These are phyloP conservation scores for Vaccinium vitisidaea DNA, from an alignment of 148 eudicot species.

Conservation along the genomic window DNA sequence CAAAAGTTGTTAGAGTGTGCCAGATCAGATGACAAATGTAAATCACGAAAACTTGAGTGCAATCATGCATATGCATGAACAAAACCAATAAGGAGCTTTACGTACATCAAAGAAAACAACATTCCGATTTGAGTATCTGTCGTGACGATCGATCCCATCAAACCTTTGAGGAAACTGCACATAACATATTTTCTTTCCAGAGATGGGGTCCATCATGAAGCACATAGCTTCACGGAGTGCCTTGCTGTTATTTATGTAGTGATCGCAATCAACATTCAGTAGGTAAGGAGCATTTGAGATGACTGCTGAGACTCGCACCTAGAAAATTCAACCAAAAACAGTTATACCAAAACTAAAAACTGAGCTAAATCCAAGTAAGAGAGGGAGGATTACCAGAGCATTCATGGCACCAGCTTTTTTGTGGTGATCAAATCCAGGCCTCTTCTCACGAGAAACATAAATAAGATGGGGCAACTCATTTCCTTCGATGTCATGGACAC, in stretches of 20 bases:
- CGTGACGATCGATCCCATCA: conserved; percentile 76
- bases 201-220: conserved; percentile 75
- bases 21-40: background rate
- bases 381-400: conserved; percentile 59
- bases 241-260: conserved; percentile 72
- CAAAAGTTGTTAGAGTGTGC: background rate
- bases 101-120: conserved; percentile 82
- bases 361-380: background rate
- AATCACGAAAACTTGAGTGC: background rate
- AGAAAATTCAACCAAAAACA: conserved; percentile 7
- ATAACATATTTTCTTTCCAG: conserved; percentile 73
- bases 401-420: conserved; percentile 98
- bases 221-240: conserved; percentile 82
- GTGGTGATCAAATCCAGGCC: conserved; percentile 95
- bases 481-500: conserved; percentile 68
- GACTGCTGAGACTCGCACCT: conserved; percentile 88
- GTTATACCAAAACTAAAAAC: background rate
- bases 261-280: conserved; percentile 93
- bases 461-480: conserved; percentile 78
- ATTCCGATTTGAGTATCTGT: conserved; percentile 76
- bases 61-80: background rate
- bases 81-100: conserved; percentile 5
- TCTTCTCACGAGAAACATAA: conserved; percentile 95
- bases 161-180: conserved; percentile 79
- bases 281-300: conserved; percentile 89